Conservation (phyloP, 176 grass and related monocot species). For the barley (Hordeum vulgare) region MorexV3_pseudomolecules_assembly NC_058518.1:82367965-82368464, state of each 20-base stretch:
- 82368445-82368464: not conserved
- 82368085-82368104: slow-evolving; percentile 83
- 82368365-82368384: not conserved
- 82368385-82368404: not conserved
- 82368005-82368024: slow-evolving; percentile 19
- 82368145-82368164: slow-evolving; percentile 2
- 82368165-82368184: not conserved
- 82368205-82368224: slow-evolving; percentile 2
- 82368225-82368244: not conserved
- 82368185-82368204: not conserved
- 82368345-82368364: not conserved
- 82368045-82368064: slow-evolving; percentile 87
- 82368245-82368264: not conserved
- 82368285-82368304: not conserved
- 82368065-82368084: slow-evolving; percentile 81
- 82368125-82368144: not conserved
- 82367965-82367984: not conserved
- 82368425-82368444: not conserved
- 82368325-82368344: not conserved
- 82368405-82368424: not conserved
- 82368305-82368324: slow-evolving; percentile 8
- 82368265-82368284: not conserved
- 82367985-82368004: slow-evolving; percentile 10
- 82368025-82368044: slow-evolving; percentile 62
- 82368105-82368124: slow-evolving; percentile 79